Evolutionary conservation across 1,284 basidiomycete species (phyloP).

Genomic region (Trichosporon asahii): DNA sequence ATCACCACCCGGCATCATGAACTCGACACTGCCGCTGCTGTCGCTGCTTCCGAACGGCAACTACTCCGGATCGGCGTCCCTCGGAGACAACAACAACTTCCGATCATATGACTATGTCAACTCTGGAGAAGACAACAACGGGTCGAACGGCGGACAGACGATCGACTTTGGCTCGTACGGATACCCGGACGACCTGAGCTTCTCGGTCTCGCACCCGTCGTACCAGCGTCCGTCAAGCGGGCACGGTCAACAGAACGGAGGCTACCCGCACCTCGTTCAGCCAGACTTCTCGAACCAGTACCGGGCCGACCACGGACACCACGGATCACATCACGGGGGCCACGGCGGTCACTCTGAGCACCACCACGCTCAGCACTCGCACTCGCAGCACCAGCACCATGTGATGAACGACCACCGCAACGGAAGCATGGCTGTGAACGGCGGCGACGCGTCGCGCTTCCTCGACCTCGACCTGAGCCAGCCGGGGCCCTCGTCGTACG

Average conservation of each 20-base stretch:
- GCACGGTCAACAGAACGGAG: conserved; percentile 11
- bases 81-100: conserved; percentile 16
- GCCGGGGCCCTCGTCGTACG: conserved; percentile 36
- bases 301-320: conserved; percentile 16
- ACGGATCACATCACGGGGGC: conserved; percentile 9
- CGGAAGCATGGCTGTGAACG: conserved; percentile 18
- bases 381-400: conserved; percentile 13
- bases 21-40: conserved; percentile 23
- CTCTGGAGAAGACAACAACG: conserved; percentile 22
- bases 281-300: conserved; percentile 23
- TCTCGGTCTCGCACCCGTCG: conserved; percentile 14
- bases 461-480: conserved; percentile 36
- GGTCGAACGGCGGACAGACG: conserved; percentile 7
- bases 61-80: conserved; percentile 15
- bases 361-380: conserved; percentile 11
- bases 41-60: conserved; percentile 24
- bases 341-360: conserved; percentile 14
- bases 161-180: conserved; percentile 17
- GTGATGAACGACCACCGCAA: conserved; percentile 17
- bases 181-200: conserved; percentile 20
- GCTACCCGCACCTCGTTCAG: conserved; percentile 23
- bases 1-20: conserved; percentile 15
- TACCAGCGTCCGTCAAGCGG: conserved; percentile 17
- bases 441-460: conserved; percentile 29
- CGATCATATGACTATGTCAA: conserved; percentile 24